Conservation (phyloP, 306 rosid genomes). For the Trifolium fragiferum region DNA sequence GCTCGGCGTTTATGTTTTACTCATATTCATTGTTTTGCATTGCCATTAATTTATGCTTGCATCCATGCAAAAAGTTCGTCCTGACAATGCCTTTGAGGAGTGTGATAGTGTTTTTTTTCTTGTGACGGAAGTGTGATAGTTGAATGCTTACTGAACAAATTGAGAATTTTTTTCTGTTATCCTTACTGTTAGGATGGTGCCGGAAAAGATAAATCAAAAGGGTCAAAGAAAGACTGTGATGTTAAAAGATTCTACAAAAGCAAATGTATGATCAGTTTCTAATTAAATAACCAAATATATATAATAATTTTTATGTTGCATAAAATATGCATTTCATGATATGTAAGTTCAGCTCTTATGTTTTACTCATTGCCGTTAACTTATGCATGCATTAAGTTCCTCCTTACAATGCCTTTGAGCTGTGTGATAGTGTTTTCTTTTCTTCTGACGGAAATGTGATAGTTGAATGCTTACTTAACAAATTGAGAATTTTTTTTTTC, state of each 20-base stretch:
- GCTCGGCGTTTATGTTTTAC: constrained; percentile 15
- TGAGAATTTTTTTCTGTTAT: background rate
- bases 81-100: too few relatives aligned
- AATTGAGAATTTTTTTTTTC: constrained; percentile 18
- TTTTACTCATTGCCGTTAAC: constrained; percentile 21
- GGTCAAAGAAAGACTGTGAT: constrained; percentile 66
- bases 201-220: constrained; percentile 59
- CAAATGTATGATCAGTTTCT: constrained; percentile 51
- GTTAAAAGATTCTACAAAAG: constrained; percentile 57
- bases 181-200: constrained; percentile 53
- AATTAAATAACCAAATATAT: background rate
- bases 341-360: constrained; percentile 12
- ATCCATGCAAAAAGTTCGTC: too few relatives aligned
- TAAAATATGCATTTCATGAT: background rate
- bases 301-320: background rate
- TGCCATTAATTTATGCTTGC: background rate
- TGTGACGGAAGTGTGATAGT: background rate
- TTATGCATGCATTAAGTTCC: too few relatives aligned
- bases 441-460: background rate
- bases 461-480: background rate
- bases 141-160: background rate
- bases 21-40: constrained; percentile 2
- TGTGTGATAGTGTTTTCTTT: too few relatives aligned
- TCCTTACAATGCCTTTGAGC: too few relatives aligned
- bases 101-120: too few relatives aligned